Conservation (phyloP, 148 eudicot genomes). For the Camellia granthamiana region DNA sequence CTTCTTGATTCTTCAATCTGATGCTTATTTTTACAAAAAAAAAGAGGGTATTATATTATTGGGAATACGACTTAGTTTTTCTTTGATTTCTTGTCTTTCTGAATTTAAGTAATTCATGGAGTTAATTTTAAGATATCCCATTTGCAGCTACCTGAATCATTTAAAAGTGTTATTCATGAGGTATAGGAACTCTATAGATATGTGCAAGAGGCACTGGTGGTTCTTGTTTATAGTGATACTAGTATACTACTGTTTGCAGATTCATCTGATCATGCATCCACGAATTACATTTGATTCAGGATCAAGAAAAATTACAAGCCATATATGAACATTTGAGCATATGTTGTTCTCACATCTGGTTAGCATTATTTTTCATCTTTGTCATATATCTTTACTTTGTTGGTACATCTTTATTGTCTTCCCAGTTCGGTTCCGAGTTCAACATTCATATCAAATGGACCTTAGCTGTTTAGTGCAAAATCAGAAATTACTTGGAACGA, state of each 20-base stretch:
- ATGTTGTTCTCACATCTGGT: background rate
- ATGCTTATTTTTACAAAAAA: background rate
- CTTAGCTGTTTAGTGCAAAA: background rate
- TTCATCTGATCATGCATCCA: background rate
- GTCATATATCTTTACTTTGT: background rate
- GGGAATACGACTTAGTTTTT: too few relatives aligned
- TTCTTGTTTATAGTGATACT: background rate
- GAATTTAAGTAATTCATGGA: background rate
- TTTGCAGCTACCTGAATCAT: background rate
- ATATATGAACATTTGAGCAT: background rate
- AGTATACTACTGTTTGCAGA: background rate
- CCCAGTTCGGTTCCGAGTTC: background rate
- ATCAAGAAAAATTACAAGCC: background rate
- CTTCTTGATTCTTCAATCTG: background rate
- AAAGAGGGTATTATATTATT: background rate
- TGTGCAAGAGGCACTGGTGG: background rate
- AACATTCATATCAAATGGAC: background rate
- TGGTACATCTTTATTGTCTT: background rate
- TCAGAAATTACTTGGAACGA: background rate
- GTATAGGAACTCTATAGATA: background rate
- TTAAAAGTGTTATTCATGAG: too few relatives aligned
- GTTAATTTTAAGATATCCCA: background rate
- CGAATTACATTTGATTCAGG: background rate
- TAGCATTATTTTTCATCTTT: background rate
- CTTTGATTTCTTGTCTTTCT: too few relatives aligned